Conservation (phyloP, 2,329 filamentous ascomycete species). For the Pestalotiopsis sp. region DNA sequence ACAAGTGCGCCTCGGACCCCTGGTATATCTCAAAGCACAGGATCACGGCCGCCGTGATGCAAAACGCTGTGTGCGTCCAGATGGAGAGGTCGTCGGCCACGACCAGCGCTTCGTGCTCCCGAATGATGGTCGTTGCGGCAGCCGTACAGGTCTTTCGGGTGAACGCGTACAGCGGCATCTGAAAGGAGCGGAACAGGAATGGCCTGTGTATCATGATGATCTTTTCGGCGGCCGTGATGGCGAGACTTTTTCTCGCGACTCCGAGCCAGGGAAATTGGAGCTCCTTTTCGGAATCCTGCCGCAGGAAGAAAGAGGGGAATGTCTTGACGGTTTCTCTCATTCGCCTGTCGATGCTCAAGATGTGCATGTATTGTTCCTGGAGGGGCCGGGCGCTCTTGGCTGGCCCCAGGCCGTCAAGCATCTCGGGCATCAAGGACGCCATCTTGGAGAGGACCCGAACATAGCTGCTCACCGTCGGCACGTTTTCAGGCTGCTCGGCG, state of each 20-base stretch:
- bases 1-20: background rate
- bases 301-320: background rate
- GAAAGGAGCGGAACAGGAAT: background rate
- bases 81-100: constrained; percentile 1
- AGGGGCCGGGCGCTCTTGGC: background rate
- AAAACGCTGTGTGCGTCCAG: constrained; percentile 7
- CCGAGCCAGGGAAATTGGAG: background rate
- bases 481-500: background rate
- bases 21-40: constrained; percentile 4
- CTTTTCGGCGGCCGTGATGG: background rate
- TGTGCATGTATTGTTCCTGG: constrained; percentile 4
- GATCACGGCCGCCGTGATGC: constrained; percentile 2
- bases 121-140: background rate
- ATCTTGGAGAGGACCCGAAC: background rate
- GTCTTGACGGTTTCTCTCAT: constrained; percentile 1
- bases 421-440: constrained; percentile 3
- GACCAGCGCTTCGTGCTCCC: background rate
- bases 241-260: background rate
- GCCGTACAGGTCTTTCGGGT: background rate
- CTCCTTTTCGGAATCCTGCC: background rate
- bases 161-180: background rate
- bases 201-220: constrained; percentile 8
- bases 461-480: constrained; percentile 4
- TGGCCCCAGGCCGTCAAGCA: background rate
- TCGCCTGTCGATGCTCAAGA: constrained; percentile 3